Evolutionary conservation across 169 alveolate genomes (phyloP).

Genomic region (Perkinsus chesapeaki): DNA sequence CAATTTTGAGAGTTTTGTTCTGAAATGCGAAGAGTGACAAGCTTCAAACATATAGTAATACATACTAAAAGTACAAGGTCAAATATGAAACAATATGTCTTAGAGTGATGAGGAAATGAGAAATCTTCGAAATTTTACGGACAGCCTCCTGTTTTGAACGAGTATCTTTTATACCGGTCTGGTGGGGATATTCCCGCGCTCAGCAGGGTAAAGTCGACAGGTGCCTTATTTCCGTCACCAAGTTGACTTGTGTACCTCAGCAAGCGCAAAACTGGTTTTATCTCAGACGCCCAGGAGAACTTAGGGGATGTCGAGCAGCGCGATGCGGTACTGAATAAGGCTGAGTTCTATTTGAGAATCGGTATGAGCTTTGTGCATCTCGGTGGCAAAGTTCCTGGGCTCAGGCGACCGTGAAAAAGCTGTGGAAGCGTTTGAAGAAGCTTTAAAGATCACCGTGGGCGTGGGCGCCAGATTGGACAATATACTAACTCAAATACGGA

Average conservation of each 20-base stretch:
- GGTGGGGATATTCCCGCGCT: too few species aligned
- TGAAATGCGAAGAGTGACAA: too few species aligned
- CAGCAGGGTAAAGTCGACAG: neutral
- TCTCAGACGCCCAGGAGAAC: conserved; percentile 75
- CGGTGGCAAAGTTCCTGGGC: neutral
- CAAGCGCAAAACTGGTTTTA: conserved; percentile 35
- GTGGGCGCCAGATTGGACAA: conserved; percentile 58
- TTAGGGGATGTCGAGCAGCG: conserved; percentile 79
- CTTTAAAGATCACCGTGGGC: conserved; percentile 62
- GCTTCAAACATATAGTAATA: too few species aligned
- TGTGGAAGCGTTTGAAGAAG: conserved; percentile 53
- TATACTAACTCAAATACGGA: conserved; percentile 49
- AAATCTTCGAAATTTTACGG: neutral
- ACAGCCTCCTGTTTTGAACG: neutral
- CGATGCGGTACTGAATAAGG: conserved; percentile 79
- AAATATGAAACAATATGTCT: too few species aligned
- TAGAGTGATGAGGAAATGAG: too few species aligned
- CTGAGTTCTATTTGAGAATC: conserved; percentile 60
- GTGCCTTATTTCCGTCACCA: neutral
- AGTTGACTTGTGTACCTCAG: neutral
- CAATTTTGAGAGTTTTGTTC: too few species aligned
- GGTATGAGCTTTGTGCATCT: conserved; percentile 25
- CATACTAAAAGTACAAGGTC: too few species aligned
- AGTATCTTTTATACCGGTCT: too few species aligned
- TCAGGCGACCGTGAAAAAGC: conserved; percentile 44